Percentiles rank a stretch among this genome's conserved stretches.
These are phyloP conservation scores for Quercus glauca DNA, from an alignment of 306 rosid species.

Conservation along the genomic window DNA sequence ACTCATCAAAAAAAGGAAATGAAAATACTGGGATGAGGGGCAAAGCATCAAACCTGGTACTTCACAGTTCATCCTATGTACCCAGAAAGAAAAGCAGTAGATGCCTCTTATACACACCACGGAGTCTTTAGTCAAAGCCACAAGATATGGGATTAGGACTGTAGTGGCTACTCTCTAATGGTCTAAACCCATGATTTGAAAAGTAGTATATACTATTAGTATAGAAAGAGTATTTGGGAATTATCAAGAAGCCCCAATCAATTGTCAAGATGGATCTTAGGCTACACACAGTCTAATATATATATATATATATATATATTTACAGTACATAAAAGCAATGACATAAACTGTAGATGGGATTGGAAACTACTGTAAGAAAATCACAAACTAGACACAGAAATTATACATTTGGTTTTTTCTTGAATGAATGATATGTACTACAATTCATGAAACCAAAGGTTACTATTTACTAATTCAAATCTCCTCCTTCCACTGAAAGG, in stretches of 20 bases:
- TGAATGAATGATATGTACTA: not conserved
- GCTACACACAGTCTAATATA: not conserved
- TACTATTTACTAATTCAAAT: no score
- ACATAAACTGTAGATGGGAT: not conserved
- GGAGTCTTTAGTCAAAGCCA: not conserved
- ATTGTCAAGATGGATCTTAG: not conserved
- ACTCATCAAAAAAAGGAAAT: not conserved
- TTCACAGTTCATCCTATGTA: not conserved
- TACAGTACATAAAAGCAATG: not conserved
- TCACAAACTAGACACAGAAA: not conserved
- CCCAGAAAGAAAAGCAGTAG: not conserved
- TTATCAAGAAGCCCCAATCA: not conserved
- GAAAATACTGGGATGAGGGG: not conserved
- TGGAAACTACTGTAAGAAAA: not conserved
- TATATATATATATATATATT: not conserved
- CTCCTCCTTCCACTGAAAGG: no score
- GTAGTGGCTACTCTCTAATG: not conserved
- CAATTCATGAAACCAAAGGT: no score
- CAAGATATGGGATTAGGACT: no score
- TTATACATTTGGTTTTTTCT: not conserved
- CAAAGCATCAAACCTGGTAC: not conserved
- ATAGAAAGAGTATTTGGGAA: not conserved
- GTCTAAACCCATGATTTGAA: no score
- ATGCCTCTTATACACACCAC: not conserved
- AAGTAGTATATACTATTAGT: not conserved